Base-by-base conservation (phyloP, 495 filamentous ascomycete genomes). In the Cladorrhinum samala region DNA sequence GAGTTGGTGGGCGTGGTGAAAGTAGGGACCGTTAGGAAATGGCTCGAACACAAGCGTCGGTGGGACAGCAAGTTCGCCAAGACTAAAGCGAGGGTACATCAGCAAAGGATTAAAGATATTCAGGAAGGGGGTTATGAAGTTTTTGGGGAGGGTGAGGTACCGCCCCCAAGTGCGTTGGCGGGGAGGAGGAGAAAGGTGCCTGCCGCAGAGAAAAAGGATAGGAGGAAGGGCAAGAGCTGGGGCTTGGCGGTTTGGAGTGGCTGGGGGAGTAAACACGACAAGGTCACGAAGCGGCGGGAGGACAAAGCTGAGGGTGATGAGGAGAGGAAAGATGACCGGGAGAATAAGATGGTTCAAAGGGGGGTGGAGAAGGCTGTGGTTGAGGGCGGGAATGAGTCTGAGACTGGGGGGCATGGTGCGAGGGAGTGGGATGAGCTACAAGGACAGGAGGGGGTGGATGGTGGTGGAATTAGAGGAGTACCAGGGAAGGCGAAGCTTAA, bases 251-350 rank as follows among this genome's bases (percentile, higher is more conserved):
- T 95, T 25, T 96, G 91, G 91, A 85, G 81, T 41, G 70, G 82
- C 9, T 90, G 90, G 86, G 91, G 87, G 9, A 89, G 85, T 56
- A 93, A 84, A 61, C 91, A 95, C 56, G 91, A 96, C 63, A 78
- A 91, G 70, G 78, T 75, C 40, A 24, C 49, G 0, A 33, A 17
- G 54, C 9, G 70, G 21, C 67, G 70, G 38, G 68, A 68, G 0
- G 72, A 66, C 11, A 66, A 62, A 38, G 48, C 50, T 19, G 19
- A 42, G 5, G 9, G 13, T 16, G 20, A 18, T 7, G 18, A 11
- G 0, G n/a, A n/a, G n/a, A n/a, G n/a, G n/a, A n/a, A n/a, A n/a
- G n/a, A n/a, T n/a, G n/a, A n/a, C n/a, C n/a, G n/a, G n/a, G n/a
- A n/a, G n/a, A n/a, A n/a, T n/a, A n/a, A n/a, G n/a, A n/a, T n/a